These are phyloP conservation scores for Ophiostoma populinum DNA, from an alignment of 2,329 filamentous ascomycete species.

Conservation along the genomic window DNA sequence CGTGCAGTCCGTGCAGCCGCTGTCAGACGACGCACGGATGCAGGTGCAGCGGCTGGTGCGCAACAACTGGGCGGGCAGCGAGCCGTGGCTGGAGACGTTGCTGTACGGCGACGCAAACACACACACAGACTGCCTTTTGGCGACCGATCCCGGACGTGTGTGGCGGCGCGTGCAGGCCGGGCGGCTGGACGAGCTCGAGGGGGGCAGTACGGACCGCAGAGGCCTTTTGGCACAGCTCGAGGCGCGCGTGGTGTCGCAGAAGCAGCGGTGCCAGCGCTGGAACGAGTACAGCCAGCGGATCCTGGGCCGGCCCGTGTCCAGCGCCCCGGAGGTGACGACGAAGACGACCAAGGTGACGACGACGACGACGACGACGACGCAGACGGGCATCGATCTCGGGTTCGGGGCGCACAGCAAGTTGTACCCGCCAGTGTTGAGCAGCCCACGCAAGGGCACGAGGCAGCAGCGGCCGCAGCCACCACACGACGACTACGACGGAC, in stretches of 20 bases:
- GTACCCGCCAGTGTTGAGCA: slow-evolving; percentile 19
- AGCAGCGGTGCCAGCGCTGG: slow-evolving; percentile 55
- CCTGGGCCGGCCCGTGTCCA: slow-evolving; percentile 17
- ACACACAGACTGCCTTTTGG: slow-evolving; percentile 45
- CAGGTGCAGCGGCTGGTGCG: slow-evolving; percentile 40
- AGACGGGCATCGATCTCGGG: slow-evolving; percentile 32
- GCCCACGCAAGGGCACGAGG: slow-evolving; percentile 14
- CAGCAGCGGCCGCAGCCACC: neutral
- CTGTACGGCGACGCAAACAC: slow-evolving; percentile 42
- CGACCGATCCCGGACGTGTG: slow-evolving; percentile 48
- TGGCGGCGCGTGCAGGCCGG: slow-evolving; percentile 51
- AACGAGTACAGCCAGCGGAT: slow-evolving; percentile 41
- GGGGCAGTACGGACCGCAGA: slow-evolving; percentile 15
- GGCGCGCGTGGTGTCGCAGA: slow-evolving; percentile 46
- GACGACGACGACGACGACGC: slow-evolving; percentile 12
- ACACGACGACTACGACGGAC: slow-evolving; percentile 22
- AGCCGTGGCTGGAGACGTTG: slow-evolving; percentile 55
- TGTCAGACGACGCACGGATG: slow-evolving; percentile 9
- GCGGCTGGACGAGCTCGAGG: slow-evolving; percentile 37
- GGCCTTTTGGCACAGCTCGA: slow-evolving; percentile 58
- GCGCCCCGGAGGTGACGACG: neutral
- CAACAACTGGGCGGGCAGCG: slow-evolving; percentile 64
- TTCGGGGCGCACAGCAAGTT: slow-evolving; percentile 36
- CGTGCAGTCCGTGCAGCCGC: slow-evolving; percentile 17
- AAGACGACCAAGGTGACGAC: slow-evolving; percentile 4